Evolutionary conservation across 2,329 filamentous ascomycete species (phyloP), one percentile per base, ranked within the genome.

Genomic region (Zasmidium citrigriseum): DNA sequence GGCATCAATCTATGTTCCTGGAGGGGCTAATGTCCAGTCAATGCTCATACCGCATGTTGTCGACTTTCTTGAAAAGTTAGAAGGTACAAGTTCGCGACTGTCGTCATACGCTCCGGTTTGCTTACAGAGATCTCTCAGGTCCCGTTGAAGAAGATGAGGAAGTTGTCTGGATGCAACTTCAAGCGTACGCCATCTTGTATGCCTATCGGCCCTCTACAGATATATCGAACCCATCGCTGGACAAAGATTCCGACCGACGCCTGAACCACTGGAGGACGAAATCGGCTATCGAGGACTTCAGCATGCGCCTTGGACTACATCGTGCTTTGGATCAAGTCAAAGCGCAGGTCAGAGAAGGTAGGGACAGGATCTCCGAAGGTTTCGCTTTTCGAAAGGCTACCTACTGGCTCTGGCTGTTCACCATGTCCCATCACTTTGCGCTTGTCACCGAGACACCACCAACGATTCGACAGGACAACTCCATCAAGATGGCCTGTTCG

Each of bases 391-490:
- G 41, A 4, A 57, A 52, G 18, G 49, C 49, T n/a, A 38, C 51
- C 22, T 57, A 46, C 41, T 57, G 55, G 55, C 41, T 57, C 10
- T 52, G 55, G 55, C 48, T 57, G 11, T 57, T 57, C 48, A 52
- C 47, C 0, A 25, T 57, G 14, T 29, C n/a, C 4, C 48, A 57
- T 21, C 48, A 57, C 41, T 57, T 57, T 27, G 27, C 29, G 14
- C 11, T 57, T 21, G 55, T 52, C 14, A 57, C 55, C 4, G 54
- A 57, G 38, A 38, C 34, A 16, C 55, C 55, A 4, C 55, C 55
- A 2, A 52, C 55, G 3, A 57, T 57, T 18, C 47, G 55, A 23
- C 48, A 45, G 14, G 48, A 57, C 22, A 52, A 47, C 25, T 52
- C 48, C 49, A 57, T 57, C 21, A 50, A 44, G 20, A 25, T 24